A percentile compares a stretch with the other conserved stretches of the same genome.
phyloP scores from a whole-genome alignment of 2,329 filamentous ascomycete genomes.

The Ophiosphaerella narmari region DNA sequence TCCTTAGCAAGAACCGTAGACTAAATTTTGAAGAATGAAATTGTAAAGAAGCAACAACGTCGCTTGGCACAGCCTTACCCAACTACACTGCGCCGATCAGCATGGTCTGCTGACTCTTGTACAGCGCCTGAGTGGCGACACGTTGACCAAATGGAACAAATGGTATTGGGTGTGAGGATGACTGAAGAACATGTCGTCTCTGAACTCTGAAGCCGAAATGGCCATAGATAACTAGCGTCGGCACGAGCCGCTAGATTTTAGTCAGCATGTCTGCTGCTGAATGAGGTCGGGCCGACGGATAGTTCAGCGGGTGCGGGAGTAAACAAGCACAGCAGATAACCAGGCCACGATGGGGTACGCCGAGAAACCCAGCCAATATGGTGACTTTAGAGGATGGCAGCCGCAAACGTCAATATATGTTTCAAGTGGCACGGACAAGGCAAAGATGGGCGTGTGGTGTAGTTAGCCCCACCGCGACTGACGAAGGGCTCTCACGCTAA shows the following conservation, averaged over 20 bases:
- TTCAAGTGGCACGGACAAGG: constrained; percentile 13
- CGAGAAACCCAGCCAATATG: constrained; percentile 13
- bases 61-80: too few species aligned
- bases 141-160: too few species aligned
- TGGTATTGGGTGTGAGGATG: too few species aligned
- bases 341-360: constrained; percentile 12
- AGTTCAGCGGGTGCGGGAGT: background rate
- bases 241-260: background rate
- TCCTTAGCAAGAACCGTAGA: too few species aligned
- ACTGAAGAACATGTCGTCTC: too few species aligned
- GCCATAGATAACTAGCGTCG: background rate
- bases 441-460: constrained; percentile 15
- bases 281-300: background rate
- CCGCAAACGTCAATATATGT: constrained; percentile 25
- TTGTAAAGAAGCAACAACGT: too few species aligned
- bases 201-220: background rate
- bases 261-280: constrained; percentile 3
- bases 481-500: constrained; percentile 22
- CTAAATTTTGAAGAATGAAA: too few species aligned
- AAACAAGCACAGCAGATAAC: background rate
- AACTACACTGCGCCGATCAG: too few species aligned
- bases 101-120: too few species aligned
- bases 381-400: constrained; percentile 13
- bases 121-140: too few species aligned
- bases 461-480: constrained; percentile 4